Evolutionary conservation across 495 filamentous ascomycete species (phyloP), one percentile per base, ranked within the genome.

Genomic region (Trichocladium antarcticum): DNA sequence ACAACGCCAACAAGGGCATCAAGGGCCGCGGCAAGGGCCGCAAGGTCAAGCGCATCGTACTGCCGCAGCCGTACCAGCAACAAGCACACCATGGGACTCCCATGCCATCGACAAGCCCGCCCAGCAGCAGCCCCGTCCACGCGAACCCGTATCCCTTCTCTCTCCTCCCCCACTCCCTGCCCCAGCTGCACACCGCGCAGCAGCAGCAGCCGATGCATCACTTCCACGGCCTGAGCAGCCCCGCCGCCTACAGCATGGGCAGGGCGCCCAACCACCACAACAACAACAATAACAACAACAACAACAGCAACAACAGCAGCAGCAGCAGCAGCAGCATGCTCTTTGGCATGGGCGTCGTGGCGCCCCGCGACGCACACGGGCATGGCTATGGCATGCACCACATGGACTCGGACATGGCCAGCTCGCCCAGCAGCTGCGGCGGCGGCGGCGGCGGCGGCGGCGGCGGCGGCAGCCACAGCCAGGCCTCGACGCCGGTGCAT

Each of bases 1-100:
- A 95, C 71, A 90, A 95, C 64, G 88, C 83, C 66, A 97, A 97
- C 73, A 95, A 94, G 65, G 90, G 90, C 1, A 95, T 97, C 70
- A 97, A 96, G 66, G 90, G 90, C 6, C 82, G 90, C 11, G 90
- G 90, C 16, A 89, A 89, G 64, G 82, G 92, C 62, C 76, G 87
- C 38, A 79, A 74, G 50, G 73, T 77, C 49, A 45, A 46, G 27
- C 41, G 42, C 19, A 10, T 51, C 24, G 0, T 16, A 7, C 27
- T 19, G 55, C 57, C 7, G 16, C 34, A 53, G 16, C 45, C 51
- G 3, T 16, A 20, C 29, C 28, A n/a, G n/a, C n/a, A n/a, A n/a
- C n/a, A n/a, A n/a, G n/a, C n/a, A n/a, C n/a, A n/a, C n/a, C n/a
- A n/a, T n/a, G n/a, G n/a, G n/a, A n/a, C n/a, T n/a, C n/a, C n/a